Base-by-base conservation (phyloP, 2,329 filamentous ascomycete genomes). In the Paraphoma chrysanthemicola region DNA sequence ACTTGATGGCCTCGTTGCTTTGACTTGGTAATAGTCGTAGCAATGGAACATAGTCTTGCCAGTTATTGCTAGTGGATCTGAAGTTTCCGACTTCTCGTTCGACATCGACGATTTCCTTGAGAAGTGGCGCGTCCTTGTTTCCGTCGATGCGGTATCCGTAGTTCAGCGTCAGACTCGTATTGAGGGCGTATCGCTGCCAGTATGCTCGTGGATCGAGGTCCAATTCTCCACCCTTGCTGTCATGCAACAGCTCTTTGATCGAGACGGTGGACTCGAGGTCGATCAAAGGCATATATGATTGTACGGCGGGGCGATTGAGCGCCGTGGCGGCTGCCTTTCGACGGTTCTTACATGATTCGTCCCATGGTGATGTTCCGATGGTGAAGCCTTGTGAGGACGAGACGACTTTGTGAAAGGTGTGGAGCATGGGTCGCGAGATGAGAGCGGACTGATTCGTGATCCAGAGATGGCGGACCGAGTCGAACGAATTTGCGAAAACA, bases 351-450 rank as follows among this genome's bases (percentile, higher is more conserved):
- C 90, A 92, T 1, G 88, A 91, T 48, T 92, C 90, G 59, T 93
- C 90, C 89, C 91, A 95, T 0, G 91, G 91, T 0, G 90, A 93
- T 0, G 91, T 92, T 1, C 91, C 91, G 58, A 95, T 92, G 0
- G 91, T 94, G 75, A 92, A 90, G 6, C 90, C 90, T 64, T 92
- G 89, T 0, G 89, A 91, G 33, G 83, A 86, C 1, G 90, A 92
- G 3, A 93, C 88, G 4, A 93, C 88, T 6, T 85, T 90, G 76
- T 93, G 91, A 75, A 93, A 94, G 0, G 91, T 94, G 75, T 94
- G 90, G 46, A 93, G 85, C 23, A 83, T 91, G 0, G 91, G 91
- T 1, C 91, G 85, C 0, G 90, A 93, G 67, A 93, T 92, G 55
- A 93, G 79, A 0, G 90, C 84, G 0, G 90, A 91, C 67, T 93